These are phyloP conservation scores for Fusarium oxysporum DNA, from an alignment of 2,329 filamentous ascomycete genomes.

Conservation along the genomic window DNA sequence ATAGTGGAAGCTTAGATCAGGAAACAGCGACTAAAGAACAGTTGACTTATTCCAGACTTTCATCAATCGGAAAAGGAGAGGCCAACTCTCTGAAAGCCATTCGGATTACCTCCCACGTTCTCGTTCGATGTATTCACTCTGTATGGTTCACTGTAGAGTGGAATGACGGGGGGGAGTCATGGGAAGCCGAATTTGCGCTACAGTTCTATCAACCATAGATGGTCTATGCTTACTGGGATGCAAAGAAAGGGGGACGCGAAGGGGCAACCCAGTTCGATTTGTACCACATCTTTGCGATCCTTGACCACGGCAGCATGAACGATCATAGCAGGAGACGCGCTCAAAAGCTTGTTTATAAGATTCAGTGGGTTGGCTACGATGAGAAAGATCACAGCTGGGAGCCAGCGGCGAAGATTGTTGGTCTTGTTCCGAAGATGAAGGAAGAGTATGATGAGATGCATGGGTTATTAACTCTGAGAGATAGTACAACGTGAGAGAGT, in stretches of 20 bases:
- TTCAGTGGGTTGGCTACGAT: neutral
- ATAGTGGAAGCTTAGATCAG: rapidly evolving
- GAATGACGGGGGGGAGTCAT: neutral
- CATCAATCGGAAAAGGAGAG: rapidly evolving
- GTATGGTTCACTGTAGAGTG: neutral
- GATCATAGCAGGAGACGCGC: neutral
- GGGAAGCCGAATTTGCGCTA: neutral
- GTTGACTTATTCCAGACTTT: neutral
- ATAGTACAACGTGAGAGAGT: rapidly evolving
- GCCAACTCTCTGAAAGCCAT: rapidly evolving
- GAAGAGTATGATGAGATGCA: neutral
- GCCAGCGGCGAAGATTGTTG: neutral
- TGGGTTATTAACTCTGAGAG: neutral
- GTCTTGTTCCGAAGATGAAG: neutral
- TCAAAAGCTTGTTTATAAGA: rapidly evolving
- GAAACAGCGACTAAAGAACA: rapidly evolving
- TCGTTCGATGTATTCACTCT: neutral
- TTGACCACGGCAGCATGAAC: neutral
- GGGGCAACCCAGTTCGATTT: neutral
- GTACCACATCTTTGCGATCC: neutral
- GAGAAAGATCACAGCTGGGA: neutral
- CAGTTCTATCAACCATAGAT: neutral
- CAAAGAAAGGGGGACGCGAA: rapidly evolving
- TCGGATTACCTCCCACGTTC: neutral
- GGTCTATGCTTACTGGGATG: neutral